Evolutionary conservation across 2,329 filamentous ascomycete genomes (phyloP).

Genomic region (Fusarium nygamai): DNA sequence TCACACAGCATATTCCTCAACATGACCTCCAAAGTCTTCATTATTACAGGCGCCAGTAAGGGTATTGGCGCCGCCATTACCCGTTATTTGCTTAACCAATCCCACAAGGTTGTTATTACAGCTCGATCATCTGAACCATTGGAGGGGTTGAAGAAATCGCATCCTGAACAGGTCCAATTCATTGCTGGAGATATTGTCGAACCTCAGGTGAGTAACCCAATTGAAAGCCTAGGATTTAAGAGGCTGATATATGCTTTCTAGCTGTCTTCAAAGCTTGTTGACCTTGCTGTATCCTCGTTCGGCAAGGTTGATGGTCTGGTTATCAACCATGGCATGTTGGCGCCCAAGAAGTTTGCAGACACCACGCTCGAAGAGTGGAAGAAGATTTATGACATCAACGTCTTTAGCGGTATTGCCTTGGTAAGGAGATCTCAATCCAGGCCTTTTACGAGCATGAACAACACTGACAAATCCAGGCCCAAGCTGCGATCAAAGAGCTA

Average conservation of each 20-base stretch:
- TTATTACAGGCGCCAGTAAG: constrained; percentile 73
- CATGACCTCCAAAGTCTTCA: constrained; percentile 71
- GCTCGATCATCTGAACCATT: constrained; percentile 63
- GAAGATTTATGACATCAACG: constrained; percentile 80
- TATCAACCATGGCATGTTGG: constrained; percentile 85
- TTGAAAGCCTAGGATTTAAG: background rate
- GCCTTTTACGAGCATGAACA: background rate
- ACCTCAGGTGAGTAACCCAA: constrained; percentile 44
- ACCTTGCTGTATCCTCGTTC: constrained; percentile 73
- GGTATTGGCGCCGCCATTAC: constrained; percentile 69
- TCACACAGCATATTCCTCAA: constrained; percentile 20
- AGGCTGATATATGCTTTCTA: constrained; percentile 36
- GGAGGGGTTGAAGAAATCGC: constrained; percentile 60
- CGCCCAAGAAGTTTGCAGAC: constrained; percentile 78
- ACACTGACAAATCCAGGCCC: constrained; percentile 61
- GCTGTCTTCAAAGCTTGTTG: constrained; percentile 70
- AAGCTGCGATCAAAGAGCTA: constrained; percentile 75
- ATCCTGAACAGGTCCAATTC: constrained; percentile 62
- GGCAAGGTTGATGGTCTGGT: constrained; percentile 82
- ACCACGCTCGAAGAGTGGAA: constrained; percentile 79
- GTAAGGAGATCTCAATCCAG: constrained; percentile 57
- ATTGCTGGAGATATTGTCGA: constrained; percentile 66
- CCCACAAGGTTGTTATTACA: constrained; percentile 68
- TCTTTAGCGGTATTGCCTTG: constrained; percentile 84
- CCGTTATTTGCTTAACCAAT: constrained; percentile 59